Evolutionary conservation across 371 early-diverging fungal species (phyloP), one percentile per base, ranked within the genome.

Genomic region (Globomyces sp.): DNA sequence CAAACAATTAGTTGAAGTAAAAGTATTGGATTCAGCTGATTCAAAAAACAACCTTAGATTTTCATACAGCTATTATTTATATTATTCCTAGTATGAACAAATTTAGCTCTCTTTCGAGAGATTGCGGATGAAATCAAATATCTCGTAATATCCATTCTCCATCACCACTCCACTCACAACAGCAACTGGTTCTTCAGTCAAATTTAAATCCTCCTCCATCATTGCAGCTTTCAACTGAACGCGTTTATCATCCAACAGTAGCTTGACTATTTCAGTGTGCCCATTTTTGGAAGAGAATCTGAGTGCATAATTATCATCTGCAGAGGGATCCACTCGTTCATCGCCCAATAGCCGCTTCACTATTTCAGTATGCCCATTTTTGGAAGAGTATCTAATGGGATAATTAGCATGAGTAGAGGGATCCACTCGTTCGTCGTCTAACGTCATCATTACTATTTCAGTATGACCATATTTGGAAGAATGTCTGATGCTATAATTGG

Each of bases 401-500:
- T 55, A 40, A 39, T 39, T 55, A 0, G 55, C 36, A 55, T 55
- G 55, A 39, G 55, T 55, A 39, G 6, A 39, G 36, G 55, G 55
- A 2, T 55, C 55, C 4, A 63, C 52, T 47, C 63, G 4, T 39
- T 4, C 2, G 45, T 63, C 63, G 46, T 49, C 11, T 11, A 49
- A 24, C 34, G 49, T 9, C n/a, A 63, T 4, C 11, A 41, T 36
- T 10, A 43, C 42, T 3, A 63, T 63, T 41, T 63, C 63, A 10
- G 34, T 5, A 39, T 63, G 36, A 9, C 52, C 52, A 50, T 41
- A 42, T 13, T 49, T 42, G 1, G 51, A 36, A 4, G 71, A 64
- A 53, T 52, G 40, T 2, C 40, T 11, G 36, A 39, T 60, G 63
- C 44, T 43, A 2, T 40, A 10, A 42, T 64, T 65, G 13, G 47